Evolutionary conservation across 164 flowering plant genomes (phyloP), one percentile per base, ranked within the genome.

Genomic region (Liriodendron chinense): DNA sequence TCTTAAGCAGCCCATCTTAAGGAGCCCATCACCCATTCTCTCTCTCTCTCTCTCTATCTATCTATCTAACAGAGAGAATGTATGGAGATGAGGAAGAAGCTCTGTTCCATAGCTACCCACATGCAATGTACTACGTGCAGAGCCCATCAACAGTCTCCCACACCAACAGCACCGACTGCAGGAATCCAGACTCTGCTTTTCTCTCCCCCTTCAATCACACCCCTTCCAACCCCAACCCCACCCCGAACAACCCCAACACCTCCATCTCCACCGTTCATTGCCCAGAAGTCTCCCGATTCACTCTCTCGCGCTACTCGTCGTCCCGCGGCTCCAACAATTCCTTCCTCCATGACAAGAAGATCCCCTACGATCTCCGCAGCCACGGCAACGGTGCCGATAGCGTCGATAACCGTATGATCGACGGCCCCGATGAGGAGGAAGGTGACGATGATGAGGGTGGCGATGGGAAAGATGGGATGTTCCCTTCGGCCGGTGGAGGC

Each of bases 141-240:
- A 94, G 98, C 85, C 98, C 98, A 43, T 89, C 94, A 22, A 78
- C 88, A 0, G 2, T 84, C 70, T 87, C 91, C 71, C 87, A 84
- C 74, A 83, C 87, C 73, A 82, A 84, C 79, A 83, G 79, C 78
- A 73, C 76, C 18, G 81, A 80, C 26, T 25, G 69, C 68, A 71
- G 72, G 3, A 80, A 76, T 80, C 43, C 66, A 12, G 78, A 72
- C 23, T 76, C 78, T 22, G 20, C 71, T 2, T 74, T 67, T 49
- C 74, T 72, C 21, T 84, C 87, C 21, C 82, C 85, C 0, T 70
- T 12, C 59, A 53, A 53, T 53, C 59, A 9, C 9, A 34, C 53
- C 80, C 74, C 67, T 53, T 48, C 57, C 2, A 16, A 12, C 59
- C 16, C 18, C 59, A 12, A 53, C 13, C 59, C 59, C 12, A 34